Conservation (phyloP, 1,139 yeast genomes). For the Kluyveromyces marxianus region DNA sequence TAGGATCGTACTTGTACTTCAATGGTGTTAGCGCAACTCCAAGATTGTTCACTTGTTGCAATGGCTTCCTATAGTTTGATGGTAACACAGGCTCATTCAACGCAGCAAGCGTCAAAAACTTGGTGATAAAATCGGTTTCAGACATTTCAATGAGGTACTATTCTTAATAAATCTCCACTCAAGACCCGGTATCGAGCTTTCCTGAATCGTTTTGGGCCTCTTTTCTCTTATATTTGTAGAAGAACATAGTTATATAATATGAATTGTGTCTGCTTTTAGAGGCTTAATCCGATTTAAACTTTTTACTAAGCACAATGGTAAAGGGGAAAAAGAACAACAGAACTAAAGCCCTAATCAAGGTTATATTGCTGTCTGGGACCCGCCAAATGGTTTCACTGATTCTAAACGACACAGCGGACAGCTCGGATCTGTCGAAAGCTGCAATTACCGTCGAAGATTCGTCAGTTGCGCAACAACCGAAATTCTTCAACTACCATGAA, state of each 20-base stretch:
- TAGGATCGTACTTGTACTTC: conserved; percentile 25
- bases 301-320: not conserved
- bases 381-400: not conserved
- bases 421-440: conserved; percentile 1
- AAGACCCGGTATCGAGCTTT: not conserved
- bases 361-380: no score
- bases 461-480: conserved; percentile 16
- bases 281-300: not conserved
- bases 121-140: conserved; percentile 27
- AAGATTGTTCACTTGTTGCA: conserved; percentile 24
- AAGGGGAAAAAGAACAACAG: not conserved
- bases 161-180: not conserved
- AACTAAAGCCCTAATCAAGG: not conserved
- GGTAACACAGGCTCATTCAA: conserved; percentile 22
- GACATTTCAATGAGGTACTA: conserved; percentile 3
- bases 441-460: conserved; percentile 5
- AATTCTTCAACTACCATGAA: conserved; percentile 67
- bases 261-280: not conserved
- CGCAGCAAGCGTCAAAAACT: conserved; percentile 28
- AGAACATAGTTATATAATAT: no score
- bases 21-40: conserved; percentile 33
- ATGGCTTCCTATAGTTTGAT: conserved; percentile 23
- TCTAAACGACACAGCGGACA: conserved; percentile 1
- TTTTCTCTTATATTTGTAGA: no score
- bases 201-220: no score